Conservation (phyloP, 805 yeast genomes). For the Ogataea henricii region DNA sequence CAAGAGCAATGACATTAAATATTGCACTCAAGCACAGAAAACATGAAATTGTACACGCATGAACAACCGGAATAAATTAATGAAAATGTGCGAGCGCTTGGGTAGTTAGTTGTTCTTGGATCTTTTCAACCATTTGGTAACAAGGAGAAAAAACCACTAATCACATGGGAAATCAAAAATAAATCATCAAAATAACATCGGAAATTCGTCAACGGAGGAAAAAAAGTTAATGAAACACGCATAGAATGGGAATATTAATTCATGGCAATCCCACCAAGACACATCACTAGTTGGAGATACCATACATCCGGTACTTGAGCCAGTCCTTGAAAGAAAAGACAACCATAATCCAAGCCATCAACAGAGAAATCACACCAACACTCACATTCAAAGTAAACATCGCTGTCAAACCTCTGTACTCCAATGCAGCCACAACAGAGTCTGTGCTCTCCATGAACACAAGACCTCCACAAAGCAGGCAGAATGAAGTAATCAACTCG, state of each 20-base stretch:
- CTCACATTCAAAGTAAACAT: slow-evolving; percentile 91
- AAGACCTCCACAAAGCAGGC: slow-evolving; percentile 83
- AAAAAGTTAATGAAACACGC: neutral
- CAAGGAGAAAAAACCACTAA: neutral
- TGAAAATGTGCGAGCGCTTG: slow-evolving; percentile 1
- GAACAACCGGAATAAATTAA: neutral
- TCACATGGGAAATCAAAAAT: neutral
- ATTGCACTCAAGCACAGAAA: neutral
- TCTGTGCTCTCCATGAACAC: slow-evolving; percentile 92
- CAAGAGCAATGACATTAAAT: slow-evolving; percentile 6
- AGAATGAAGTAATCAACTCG: slow-evolving; percentile 77
- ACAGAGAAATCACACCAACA: slow-evolving; percentile 72
- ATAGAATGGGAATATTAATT: neutral
- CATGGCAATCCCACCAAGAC: neutral
- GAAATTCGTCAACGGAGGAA: neutral
- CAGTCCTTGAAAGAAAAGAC: slow-evolving; percentile 64
- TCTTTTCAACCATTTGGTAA: neutral
- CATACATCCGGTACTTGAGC: slow-evolving; percentile 33
- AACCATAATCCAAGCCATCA: slow-evolving; percentile 88
- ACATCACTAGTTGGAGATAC: neutral
- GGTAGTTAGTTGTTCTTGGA: neutral
- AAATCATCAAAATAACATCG: slow-evolving; percentile 1
- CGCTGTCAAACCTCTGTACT: slow-evolving; percentile 76
- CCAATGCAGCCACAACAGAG: slow-evolving; percentile 78
- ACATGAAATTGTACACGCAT: neutral